Evolutionary conservation across 179 eudicot genomes (phyloP).

Genomic region (Beta macrorhiza): DNA sequence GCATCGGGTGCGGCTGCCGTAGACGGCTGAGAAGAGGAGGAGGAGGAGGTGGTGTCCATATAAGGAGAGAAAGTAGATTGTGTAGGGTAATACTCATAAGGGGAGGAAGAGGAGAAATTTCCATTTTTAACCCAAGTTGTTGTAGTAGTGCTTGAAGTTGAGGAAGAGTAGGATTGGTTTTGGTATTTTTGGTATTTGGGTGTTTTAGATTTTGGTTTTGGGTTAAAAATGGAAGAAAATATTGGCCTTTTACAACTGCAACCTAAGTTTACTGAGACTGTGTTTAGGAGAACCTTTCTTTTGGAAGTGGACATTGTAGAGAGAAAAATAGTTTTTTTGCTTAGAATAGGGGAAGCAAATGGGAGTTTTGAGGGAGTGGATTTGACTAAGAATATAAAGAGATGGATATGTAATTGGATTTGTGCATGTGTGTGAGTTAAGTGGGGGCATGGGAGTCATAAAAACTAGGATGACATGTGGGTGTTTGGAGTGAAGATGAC

Average conservation of each 20-base stretch:
- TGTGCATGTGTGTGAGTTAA: conserved; percentile 15
- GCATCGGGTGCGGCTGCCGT: conserved; percentile 14
- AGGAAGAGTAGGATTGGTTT: conserved; percentile 36
- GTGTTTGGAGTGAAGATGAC: conserved; percentile 23
- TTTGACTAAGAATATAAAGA: neutral
- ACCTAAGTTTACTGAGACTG: conserved; percentile 52
- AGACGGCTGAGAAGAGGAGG: conserved; percentile 35
- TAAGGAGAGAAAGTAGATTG: conserved; percentile 26
- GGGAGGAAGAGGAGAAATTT: conserved; percentile 17
- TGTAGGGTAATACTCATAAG: conserved; percentile 23
- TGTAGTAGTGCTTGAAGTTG: conserved; percentile 34
- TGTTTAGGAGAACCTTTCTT: conserved; percentile 47
- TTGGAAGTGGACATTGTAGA: conserved; percentile 31
- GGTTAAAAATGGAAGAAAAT: conserved; percentile 56
- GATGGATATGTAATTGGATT: neutral
- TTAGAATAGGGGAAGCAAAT: neutral
- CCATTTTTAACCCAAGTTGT: conserved; percentile 28
- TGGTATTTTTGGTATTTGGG: conserved; percentile 35
- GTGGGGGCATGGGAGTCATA: conserved; percentile 17
- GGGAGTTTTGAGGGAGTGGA: neutral
- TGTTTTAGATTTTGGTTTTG: conserved; percentile 38
- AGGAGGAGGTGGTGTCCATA: conserved; percentile 30
- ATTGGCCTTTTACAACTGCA: conserved; percentile 65
- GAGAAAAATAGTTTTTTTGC: conserved; percentile 9
- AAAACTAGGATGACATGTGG: conserved; percentile 21